These are phyloP conservation scores for Chloranthus sessilifolius DNA, from an alignment of 164 flowering plant species.

Conservation along the genomic window DNA sequence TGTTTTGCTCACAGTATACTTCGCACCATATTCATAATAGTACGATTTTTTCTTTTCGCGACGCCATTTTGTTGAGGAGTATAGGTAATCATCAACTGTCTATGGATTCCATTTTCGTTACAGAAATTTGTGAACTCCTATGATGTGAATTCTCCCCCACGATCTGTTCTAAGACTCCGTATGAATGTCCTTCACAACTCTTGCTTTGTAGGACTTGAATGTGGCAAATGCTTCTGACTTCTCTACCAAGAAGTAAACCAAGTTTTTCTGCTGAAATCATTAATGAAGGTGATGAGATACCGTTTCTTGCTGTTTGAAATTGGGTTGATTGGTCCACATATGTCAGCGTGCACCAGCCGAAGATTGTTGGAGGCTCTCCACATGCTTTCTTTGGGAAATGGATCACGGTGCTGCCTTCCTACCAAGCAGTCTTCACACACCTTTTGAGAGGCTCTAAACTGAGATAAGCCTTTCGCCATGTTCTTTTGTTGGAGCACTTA, in stretches of 20 bases:
- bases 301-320: no score
- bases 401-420: background rate
- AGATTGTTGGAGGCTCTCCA: background rate
- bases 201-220: background rate
- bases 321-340: background rate
- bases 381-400: background rate
- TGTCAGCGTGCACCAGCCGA: background rate
- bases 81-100: no score
- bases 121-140: background rate
- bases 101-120: background rate
- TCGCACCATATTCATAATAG: no score
- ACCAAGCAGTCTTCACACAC: background rate
- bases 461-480: background rate
- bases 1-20: no score
- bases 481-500: no score
- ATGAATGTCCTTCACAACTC: slow-evolving; percentile 1
- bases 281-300: no score
- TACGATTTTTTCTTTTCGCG: no score
- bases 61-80: no score
- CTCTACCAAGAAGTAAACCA: slow-evolving; percentile 1
- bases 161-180: background rate
- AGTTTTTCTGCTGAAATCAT: background rate
- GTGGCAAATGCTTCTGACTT: background rate
- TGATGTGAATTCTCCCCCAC: background rate
- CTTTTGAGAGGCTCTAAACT: background rate